A percentile compares a stretch with the other conserved stretches of the same genome.
Evolutionary conservation across 202 grass and related monocot genomes (phyloP).

Genomic region (Digitaria exilis): DNA sequence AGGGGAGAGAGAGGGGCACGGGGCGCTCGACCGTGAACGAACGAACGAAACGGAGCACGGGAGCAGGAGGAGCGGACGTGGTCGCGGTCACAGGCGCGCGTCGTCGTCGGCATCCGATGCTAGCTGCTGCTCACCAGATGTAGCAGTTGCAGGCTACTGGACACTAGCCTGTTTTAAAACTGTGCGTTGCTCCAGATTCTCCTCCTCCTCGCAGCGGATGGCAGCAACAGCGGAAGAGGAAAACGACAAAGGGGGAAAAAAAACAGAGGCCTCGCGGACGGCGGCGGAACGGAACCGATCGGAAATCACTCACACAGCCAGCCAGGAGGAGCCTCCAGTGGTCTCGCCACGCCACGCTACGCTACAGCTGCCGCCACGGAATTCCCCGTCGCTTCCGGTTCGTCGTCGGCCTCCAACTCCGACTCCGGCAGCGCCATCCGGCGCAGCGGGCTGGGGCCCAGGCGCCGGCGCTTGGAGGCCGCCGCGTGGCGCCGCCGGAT

Average conservation of each 20-base stretch:
- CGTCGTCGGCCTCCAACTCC: constrained; percentile 31
- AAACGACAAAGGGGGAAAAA: background rate
- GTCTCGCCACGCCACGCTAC: background rate
- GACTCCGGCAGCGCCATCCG: constrained; percentile 69
- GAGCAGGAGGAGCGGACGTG: background rate
- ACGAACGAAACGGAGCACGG: background rate
- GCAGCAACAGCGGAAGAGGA: background rate
- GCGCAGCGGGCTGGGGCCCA: constrained; percentile 82
- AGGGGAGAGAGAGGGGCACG: too few species aligned
- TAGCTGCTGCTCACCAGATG: background rate
- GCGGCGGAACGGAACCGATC: background rate
- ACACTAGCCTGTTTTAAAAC: background rate
- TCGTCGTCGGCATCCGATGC: constrained; percentile 6
- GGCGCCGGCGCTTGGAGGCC: constrained; percentile 62
- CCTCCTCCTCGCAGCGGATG: constrained; percentile 25
- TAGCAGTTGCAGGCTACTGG: too few species aligned
- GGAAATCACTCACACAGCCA: background rate
- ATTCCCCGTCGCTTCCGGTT: background rate
- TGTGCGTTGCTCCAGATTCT: constrained; percentile 21
- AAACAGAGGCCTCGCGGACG: background rate
- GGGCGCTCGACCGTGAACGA: too few species aligned
- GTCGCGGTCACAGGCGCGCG: background rate
- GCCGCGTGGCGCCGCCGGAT: constrained; percentile 71
- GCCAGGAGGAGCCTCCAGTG: background rate
- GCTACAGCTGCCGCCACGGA: background rate